phyloP scores from a whole-genome alignment of 164 flowering plant genomes.

The Dillenia turbinata region DNA sequence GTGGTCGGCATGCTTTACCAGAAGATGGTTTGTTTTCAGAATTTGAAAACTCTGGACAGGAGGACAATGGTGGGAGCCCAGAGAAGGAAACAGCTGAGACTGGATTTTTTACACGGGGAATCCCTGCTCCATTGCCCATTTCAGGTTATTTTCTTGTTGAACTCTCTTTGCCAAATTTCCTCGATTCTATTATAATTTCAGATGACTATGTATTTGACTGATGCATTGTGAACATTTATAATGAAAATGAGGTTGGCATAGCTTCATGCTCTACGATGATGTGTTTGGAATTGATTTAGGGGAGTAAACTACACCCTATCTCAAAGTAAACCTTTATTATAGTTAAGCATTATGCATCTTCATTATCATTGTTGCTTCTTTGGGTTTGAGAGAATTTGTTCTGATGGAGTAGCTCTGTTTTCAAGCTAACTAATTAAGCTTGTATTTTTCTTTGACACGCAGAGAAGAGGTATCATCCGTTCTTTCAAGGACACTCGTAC shows the following conservation, averaged over 20 bases:
- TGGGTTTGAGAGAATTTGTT: too few relatives aligned
- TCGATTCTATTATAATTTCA: too few relatives aligned
- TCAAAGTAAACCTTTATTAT: too few relatives aligned
- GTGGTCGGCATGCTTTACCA: conserved; percentile 53
- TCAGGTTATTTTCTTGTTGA: conserved; percentile 27
- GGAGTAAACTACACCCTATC: too few relatives aligned
- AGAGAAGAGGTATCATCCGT: conserved; percentile 43
- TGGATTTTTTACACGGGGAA: conserved; percentile 1
- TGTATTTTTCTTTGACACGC: conserved; percentile 13
- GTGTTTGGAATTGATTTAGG: too few relatives aligned
- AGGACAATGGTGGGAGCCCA: conserved; percentile 29
- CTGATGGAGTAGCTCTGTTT: too few relatives aligned
- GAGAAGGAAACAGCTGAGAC: conserved; percentile 18
- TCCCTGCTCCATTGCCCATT: conserved; percentile 38
- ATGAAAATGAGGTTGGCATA: neutral
- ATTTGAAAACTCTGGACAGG: conserved; percentile 33
- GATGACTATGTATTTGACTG: too few relatives aligned
- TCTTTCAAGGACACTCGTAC: conserved; percentile 12
- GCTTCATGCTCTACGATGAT: too few relatives aligned
- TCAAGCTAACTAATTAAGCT: neutral
- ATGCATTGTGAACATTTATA: too few relatives aligned
- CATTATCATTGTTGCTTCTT: neutral
- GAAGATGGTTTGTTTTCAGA: conserved; percentile 75
- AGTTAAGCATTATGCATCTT: neutral
- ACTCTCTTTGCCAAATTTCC: too few relatives aligned